Evolutionary conservation across 805 yeast species (phyloP), one percentile per base, ranked within the genome.

Genomic region (Ogataea dorogensis): DNA sequence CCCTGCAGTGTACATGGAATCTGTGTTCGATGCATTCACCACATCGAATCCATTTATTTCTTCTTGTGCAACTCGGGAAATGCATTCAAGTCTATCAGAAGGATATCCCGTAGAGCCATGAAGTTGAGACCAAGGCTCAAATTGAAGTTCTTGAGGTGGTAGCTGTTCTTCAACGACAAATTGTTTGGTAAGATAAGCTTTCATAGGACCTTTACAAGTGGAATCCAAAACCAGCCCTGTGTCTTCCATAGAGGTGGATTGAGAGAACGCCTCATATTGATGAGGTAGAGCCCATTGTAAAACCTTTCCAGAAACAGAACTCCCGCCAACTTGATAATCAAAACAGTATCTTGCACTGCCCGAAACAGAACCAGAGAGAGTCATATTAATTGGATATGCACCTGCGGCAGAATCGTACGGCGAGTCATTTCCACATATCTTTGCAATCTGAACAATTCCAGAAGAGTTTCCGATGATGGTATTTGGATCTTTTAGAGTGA

Each of bases 1-100:
- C 9, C 98, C 98, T 2, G 95, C 74, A 14, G 86, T 79, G 62
- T 91, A 91, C 85, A 89, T 89, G 0, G 96, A 86, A 44, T 86
- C 86, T 8, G 81, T 65, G 50, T 82, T 65, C n/a, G 82, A 71
- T 58, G 71, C 73, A 12, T 69, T 71, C 4, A 63, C 61, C 22
- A 82, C 70, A 43, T 81, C 85, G 37, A 55, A 58, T 34, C 67
- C 75, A 18, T 68, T 51, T 7, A 73, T 58, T 48, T 84, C 93
- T 5, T 57, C 42, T n/a, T 49, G 53, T 2, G 85, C 82, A 1
- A 74, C 74, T 14, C 55, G 48, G 8, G 63, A 58, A 21, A 84
- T 72, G 19, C 61, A 39, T 2, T 56, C 47, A 24, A 67, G 56
- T 1, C 70, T 67, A 1, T 63, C 70, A 44, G 67, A 18, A 58